Evolutionary conservation across 1,284 basidiomycete species (phyloP), one percentile per base, ranked within the genome.

Genomic region (Apiotrichum siamense): DNA sequence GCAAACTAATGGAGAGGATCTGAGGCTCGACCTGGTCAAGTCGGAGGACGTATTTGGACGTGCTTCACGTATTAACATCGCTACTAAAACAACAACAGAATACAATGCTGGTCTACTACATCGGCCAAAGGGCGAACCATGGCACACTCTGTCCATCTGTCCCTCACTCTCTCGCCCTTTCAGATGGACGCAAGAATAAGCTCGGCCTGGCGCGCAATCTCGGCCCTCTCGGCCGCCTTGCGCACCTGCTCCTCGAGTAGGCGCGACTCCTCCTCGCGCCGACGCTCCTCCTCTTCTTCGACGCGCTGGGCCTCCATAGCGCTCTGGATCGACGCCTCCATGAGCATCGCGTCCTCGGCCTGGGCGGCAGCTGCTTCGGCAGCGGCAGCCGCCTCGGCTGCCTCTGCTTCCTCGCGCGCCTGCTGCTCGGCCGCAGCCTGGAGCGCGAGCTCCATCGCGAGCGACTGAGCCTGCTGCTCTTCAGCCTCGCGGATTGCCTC

Each of bases 121-220:
- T 7, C 35, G n/a, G n/a, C n/a, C n/a, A n/a, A n/a, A n/a, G n/a
- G n/a, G n/a, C n/a, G n/a, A n/a, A 42, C 9, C 26, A 18, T 3
- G 17, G 9, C 12, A 20, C 37, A 23, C 9, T 13, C 6, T 42
- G 26, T 20, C 10, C 7, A 29, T n/a, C n/a, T n/a, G n/a, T n/a
- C n/a, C 9, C 26, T 20, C 41, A 13, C 18, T 12, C 38, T 2
- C 44, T 43, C 7, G 21, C 21, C 7, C 37, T 24, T 21, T 36
- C 21, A 58, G 32, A 72, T 68, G 27, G 56, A 60, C 5, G 67
- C 67, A 48, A 72, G 59, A 44, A 72, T 72, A 29, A 63, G 62
- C 46, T 72, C 70, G 1, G 68, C 66, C 58, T 65, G 66, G 18
- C 66, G 52, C 11, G 62, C 65, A 29, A 66, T 64, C 53, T 70